Percentiles rank a stretch among this genome's conserved stretches.
Conservation (phyloP, 805 yeast genomes). For the Candida quercuum region DNA sequence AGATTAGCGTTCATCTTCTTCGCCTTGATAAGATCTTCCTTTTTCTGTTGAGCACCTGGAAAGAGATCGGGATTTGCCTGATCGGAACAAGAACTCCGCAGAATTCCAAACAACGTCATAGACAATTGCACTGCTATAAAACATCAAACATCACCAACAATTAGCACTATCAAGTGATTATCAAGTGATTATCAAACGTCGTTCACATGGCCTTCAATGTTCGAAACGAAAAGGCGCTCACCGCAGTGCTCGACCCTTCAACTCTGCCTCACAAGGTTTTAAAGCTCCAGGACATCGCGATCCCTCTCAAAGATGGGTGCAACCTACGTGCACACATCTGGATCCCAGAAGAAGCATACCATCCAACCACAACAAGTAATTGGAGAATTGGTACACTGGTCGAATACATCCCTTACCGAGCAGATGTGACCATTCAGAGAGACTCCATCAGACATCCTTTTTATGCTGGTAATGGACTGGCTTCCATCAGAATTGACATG, state of each 20-base stretch:
- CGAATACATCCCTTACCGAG: conserved; percentile 42
- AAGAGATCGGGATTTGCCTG: no score
- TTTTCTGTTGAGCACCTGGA: no score
- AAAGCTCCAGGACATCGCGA: conserved; percentile 31
- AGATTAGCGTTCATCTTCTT: no score
- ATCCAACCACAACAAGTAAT: conserved; percentile 7
- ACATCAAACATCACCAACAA: no score
- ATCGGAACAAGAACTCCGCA: no score
- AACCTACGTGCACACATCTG: conserved; percentile 37
- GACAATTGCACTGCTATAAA: no score
- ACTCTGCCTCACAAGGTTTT: conserved; percentile 26
- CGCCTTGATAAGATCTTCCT: no score
- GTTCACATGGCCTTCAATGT: conserved; percentile 45
- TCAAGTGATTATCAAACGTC: no score
- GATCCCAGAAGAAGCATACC: conserved; percentile 34
- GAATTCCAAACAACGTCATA: no score
- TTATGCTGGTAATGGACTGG: conserved; percentile 42
- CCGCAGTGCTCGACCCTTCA: conserved; percentile 19
- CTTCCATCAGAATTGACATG: conserved; percentile 41
- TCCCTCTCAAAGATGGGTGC: conserved; percentile 35
- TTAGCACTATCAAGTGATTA: no score
- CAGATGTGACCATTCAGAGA: conserved; percentile 39
- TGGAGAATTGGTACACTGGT: conserved; percentile 32
- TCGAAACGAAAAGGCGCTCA: conserved; percentile 24
- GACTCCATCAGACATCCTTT: conserved; percentile 41